Evolutionary conservation across 208 protist genomes (phyloP), one percentile per base, ranked within the genome.

Genomic region (Trypanosoma scelopori): DNA sequence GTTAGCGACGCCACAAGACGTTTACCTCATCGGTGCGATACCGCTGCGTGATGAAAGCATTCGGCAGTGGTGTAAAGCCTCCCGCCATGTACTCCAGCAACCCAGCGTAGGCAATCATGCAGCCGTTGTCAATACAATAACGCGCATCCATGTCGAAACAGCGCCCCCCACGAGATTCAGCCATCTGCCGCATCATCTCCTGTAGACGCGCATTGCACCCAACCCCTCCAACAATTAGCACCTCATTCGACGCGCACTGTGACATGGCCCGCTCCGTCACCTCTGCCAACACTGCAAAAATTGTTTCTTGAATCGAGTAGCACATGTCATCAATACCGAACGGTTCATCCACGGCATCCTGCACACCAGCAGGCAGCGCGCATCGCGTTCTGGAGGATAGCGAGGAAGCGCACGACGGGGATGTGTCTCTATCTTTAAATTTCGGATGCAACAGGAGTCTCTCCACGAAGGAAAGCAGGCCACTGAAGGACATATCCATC

Each of bases 61-160:
- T 84, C 28, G 64, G 51, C 32, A 96, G 66, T 12, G 88, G 76
- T 0, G 85, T 90, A 52, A 95, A 78, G 75, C 71, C 78, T 81
- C 97, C 70, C 23, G 87, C 90, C 52, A 76, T 27, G 55, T 87
- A 97, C 72, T 98, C 79, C 25, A 98, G 73, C 27, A 98, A 59
- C 3, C 98, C 98, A 3, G 98, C 95, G 65, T 98, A 99, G 3
- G 98, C 98, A 71, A 99, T 99, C 99, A 99, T 99, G 50, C 98
- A 98, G 1, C 99, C 99, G 76, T 99, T 99, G 81, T 99, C 99
- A 69, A 99, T 99, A 67, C 98, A 99, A 83, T 99, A 99, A 6
- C 98, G 76, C 27, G 98, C 89, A 65, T 99, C 97, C 82, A 98
- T 99, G 56, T 89, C 92, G 69, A 91, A 94, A 51, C 92, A 89